Percentiles rank a stretch among this genome's conserved stretches.
phyloP scores from a whole-genome alignment of 2,329 filamentous ascomycete genomes.

The Xylariales sp. region DNA sequence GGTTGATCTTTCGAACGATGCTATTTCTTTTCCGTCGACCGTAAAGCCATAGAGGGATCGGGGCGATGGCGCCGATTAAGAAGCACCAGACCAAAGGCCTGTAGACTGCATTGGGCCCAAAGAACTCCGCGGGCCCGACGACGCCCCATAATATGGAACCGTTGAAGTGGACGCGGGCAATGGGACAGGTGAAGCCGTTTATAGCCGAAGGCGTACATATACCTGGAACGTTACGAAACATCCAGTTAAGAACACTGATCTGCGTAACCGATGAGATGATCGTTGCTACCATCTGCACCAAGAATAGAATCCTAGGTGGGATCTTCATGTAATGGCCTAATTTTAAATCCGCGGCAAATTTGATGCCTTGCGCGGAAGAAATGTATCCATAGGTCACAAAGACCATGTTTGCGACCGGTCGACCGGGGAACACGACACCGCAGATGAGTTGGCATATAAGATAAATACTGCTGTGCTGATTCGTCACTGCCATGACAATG shows the following conservation, averaged over 20 bases:
- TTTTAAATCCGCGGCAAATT: slow-evolving; percentile 88
- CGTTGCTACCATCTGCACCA: slow-evolving; percentile 81
- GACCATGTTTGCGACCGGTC: slow-evolving; percentile 91
- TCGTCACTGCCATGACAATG: slow-evolving; percentile 93
- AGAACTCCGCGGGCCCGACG: slow-evolving; percentile 84
- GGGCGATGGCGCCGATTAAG: slow-evolving; percentile 78
- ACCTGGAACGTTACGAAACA: slow-evolving; percentile 80
- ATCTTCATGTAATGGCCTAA: slow-evolving; percentile 91
- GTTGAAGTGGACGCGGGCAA: slow-evolving; percentile 90
- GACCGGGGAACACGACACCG: slow-evolving; percentile 83
- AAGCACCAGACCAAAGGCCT: slow-evolving; percentile 84
- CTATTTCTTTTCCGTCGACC: slow-evolving; percentile 68
- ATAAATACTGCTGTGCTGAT: slow-evolving; percentile 88
- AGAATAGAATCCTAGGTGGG: slow-evolving; percentile 80
- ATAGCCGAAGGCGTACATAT: slow-evolving; percentile 84
- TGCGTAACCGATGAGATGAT: slow-evolving; percentile 83
- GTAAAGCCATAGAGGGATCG: slow-evolving; percentile 79
- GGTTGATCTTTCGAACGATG: slow-evolving; percentile 79
- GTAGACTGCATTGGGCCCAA: slow-evolving; percentile 80
- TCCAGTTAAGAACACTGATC: slow-evolving; percentile 89
- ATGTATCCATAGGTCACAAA: slow-evolving; percentile 94
- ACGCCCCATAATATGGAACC: slow-evolving; percentile 91
- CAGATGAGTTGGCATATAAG: slow-evolving; percentile 88
- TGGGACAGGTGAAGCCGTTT: slow-evolving; percentile 88
- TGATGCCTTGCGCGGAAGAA: slow-evolving; percentile 87